Base-by-base conservation (phyloP, 2,329 filamentous ascomycete species). In the Fusarium vanettenii region DNA sequence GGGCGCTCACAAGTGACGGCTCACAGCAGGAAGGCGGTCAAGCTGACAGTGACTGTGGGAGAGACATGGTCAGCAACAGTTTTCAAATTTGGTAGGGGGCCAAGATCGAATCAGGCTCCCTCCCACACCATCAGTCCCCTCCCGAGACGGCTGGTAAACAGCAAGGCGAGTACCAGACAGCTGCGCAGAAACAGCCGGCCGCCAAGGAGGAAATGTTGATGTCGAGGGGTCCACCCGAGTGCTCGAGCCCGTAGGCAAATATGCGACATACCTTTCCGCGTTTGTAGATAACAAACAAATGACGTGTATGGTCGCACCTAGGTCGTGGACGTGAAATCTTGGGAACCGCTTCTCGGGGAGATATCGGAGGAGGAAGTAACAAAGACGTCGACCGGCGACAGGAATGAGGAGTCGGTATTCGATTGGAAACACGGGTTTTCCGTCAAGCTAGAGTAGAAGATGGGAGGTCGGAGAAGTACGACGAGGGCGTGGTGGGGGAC, bases 301-400 rank as follows among this genome's bases (percentile, higher is more conserved):
- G 71, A 76, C 71, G 74, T 76, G 74, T 73, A 76, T 35, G 18
- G 64, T 73, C 59, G 69, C 74, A 76, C 74, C 43, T 55, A 33
- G 45, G n/a, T 29, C 43, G 69, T 74, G 31, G 60, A 52, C 59
- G 52, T 35, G 31, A 71, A 60, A 56, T 39, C 64, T 75, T 71
- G 41, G 63, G 64, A 68, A 72, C 70, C 64, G 63, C 68, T 74
- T 73, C 65, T 74, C 41, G 71, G 41, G 45, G 60, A 70, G 33
- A 27, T 43, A 55, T 60, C 64, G 62, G 57, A 57, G 43, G 67
- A 65, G 61, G 68, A 64, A 65, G 62, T 50, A 72, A 60, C 65
- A 59, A 61, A 56, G 52, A 75, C 63, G 77, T 79, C 77, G 77
- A 69, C 77, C 77, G 63, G 77, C 77, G 77, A 79, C 77, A 67